Conservation (phyloP, 768 basidiomycete genomes). For the Podaxis mareebaensis region DNA sequence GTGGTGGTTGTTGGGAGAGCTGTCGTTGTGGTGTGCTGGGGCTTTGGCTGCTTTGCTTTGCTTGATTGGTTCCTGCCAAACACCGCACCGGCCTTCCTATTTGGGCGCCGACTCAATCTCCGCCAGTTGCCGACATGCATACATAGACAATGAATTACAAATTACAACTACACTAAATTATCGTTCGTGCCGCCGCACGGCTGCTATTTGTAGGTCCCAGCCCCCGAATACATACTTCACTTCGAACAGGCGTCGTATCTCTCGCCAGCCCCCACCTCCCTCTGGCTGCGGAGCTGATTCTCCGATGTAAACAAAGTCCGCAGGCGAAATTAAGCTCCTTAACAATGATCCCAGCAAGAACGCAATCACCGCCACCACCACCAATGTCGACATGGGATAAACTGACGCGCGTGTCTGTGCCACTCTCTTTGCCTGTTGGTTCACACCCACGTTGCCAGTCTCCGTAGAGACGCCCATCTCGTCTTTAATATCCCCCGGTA, state of each 20-base stretch:
- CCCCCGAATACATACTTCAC: slow-evolving; percentile 80
- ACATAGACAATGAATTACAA: slow-evolving; percentile 8
- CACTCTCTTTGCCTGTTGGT: background rate
- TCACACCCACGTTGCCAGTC: slow-evolving; percentile 18
- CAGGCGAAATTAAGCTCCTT: slow-evolving; percentile 84
- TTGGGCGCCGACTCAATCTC: slow-evolving; percentile 24
- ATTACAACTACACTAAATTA: slow-evolving; percentile 18
- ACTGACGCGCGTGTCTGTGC: background rate
- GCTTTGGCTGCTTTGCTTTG: slow-evolving; percentile 15
- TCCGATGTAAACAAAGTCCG: slow-evolving; percentile 86
- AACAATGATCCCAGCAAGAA: slow-evolving; percentile 91
- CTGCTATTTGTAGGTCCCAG: slow-evolving; percentile 88
- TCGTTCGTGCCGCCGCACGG: slow-evolving; percentile 68
- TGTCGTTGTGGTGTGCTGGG: slow-evolving; percentile 15
- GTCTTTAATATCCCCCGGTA: slow-evolving; percentile 41
- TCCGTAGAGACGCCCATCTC: slow-evolving; percentile 23
- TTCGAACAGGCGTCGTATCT: slow-evolving; percentile 80
- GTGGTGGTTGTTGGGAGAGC: slow-evolving; percentile 14
- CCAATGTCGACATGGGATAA: slow-evolving; percentile 55
- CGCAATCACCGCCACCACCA: slow-evolving; percentile 81
- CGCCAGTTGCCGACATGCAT: slow-evolving; percentile 25
- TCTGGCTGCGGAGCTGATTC: slow-evolving; percentile 55
- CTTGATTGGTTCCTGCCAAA: slow-evolving; percentile 17
- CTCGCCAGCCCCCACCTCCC: slow-evolving; percentile 71
- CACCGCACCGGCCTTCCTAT: slow-evolving; percentile 14